phyloP scores from a whole-genome alignment of 2,329 filamentous ascomycete species.

The Tolypocladium pustulatum region DNA sequence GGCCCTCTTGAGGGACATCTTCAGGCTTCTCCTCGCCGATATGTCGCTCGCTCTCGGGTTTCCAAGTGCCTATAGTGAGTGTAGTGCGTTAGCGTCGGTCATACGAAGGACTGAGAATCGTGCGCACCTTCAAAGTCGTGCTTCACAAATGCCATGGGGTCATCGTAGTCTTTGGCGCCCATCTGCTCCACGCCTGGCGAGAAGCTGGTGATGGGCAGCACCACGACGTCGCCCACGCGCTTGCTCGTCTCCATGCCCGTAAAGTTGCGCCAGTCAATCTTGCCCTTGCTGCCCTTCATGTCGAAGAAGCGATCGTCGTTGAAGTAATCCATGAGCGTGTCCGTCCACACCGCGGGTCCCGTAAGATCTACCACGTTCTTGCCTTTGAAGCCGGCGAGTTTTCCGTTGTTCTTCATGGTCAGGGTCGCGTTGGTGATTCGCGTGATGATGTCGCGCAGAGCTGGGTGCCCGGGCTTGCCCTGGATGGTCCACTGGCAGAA shows the following conservation, averaged over 20 bases:
- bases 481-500: slow-evolving; percentile 99
- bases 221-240: slow-evolving; percentile 85
- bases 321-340: slow-evolving; percentile 83
- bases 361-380: slow-evolving; percentile 88
- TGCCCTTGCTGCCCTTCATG: slow-evolving; percentile 56
- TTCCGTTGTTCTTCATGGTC: slow-evolving; percentile 56
- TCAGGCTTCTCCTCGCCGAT: slow-evolving; percentile 41
- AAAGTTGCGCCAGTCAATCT: slow-evolving; percentile 80
- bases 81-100: slow-evolving; percentile 4
- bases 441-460: slow-evolving; percentile 77
- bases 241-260: slow-evolving; percentile 75
- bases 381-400: slow-evolving; percentile 47
- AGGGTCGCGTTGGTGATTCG: slow-evolving; percentile 79
- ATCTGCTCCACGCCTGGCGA: slow-evolving; percentile 91
- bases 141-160: slow-evolving; percentile 95
- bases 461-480: slow-evolving; percentile 84
- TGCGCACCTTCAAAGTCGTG: slow-evolving; percentile 82
- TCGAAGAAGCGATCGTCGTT: slow-evolving; percentile 87
- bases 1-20: slow-evolving; percentile 2
- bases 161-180: slow-evolving; percentile 77
- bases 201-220: slow-evolving; percentile 94
- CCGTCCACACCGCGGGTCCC: slow-evolving; percentile 90
- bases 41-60: slow-evolving; percentile 60
- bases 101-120: slow-evolving; percentile 9
- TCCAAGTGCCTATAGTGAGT: slow-evolving; percentile 54